These are phyloP conservation scores for Paecilomyces dactylethromorphus DNA, from an alignment of 2,329 filamentous ascomycete species.

Conservation along the genomic window DNA sequence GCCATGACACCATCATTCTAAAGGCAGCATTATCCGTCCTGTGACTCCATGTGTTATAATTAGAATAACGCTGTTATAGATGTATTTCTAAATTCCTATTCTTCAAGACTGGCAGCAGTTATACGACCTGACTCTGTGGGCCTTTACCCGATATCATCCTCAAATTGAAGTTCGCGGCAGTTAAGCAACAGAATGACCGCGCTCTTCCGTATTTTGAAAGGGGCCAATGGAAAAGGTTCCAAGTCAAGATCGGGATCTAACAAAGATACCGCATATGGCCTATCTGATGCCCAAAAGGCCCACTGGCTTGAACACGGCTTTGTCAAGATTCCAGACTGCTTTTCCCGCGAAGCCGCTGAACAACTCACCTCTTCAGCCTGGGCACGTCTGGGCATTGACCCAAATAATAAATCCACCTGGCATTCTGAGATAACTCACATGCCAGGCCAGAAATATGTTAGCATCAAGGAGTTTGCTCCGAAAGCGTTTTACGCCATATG, in stretches of 20 bases:
- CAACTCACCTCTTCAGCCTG: conserved; percentile 49
- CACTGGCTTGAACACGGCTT: conserved; percentile 53
- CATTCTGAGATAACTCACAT: conserved; percentile 57
- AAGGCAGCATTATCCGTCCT: no score
- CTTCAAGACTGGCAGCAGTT: background rate
- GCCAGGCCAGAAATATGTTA: conserved; percentile 53
- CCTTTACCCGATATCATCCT: background rate
- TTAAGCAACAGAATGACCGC: background rate
- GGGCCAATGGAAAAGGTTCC: background rate
- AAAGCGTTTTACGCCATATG: conserved; percentile 62
- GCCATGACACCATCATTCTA: no score
- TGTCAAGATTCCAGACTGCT: conserved; percentile 48
- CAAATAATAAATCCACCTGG: conserved; percentile 61
- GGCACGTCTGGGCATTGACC: conserved; percentile 59
- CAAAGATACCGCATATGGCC: background rate
- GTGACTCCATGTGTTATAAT: background rate
- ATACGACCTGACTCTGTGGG: background rate
- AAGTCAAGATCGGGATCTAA: background rate
- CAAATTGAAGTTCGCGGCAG: background rate
- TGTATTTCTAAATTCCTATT: background rate
- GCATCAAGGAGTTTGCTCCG: conserved; percentile 53
- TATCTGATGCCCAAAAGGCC: conserved; percentile 32
- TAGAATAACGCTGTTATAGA: background rate
- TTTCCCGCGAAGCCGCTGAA: conserved; percentile 42
- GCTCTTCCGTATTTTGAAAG: background rate